phyloP scores from a whole-genome alignment of 495 filamentous ascomycete genomes.

The Podospora pseudoanserina region DNA sequence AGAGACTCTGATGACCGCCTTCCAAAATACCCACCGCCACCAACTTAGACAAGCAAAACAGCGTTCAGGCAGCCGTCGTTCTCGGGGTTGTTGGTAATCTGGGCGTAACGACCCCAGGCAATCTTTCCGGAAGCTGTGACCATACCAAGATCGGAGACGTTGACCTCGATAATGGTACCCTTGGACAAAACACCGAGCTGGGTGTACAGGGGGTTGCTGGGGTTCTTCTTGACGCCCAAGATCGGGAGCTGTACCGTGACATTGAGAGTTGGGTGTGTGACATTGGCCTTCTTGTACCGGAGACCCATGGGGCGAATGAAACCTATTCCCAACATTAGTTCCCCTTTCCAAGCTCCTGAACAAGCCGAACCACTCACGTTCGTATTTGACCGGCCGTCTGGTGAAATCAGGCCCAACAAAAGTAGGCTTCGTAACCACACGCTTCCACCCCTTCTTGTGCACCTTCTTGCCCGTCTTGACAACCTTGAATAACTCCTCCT shows the following conservation, averaged over 20 bases:
- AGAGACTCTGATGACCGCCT: constrained; percentile 4
- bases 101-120: constrained; percentile 79
- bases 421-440: constrained; percentile 74
- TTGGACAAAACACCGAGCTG: constrained; percentile 91
- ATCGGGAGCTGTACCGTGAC: constrained; percentile 81
- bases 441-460: constrained; percentile 74
- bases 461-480: constrained; percentile 81
- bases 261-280: constrained; percentile 59
- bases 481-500: constrained; percentile 99
- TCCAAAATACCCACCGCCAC: constrained; percentile 5
- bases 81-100: constrained; percentile 66
- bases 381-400: constrained; percentile 85
- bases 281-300: constrained; percentile 91
- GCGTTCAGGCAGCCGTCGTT: constrained; percentile 47
- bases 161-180: constrained; percentile 94
- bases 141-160: constrained; percentile 88
- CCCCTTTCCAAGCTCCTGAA: constrained; percentile 84
- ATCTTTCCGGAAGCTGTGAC: constrained; percentile 92
- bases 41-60: constrained; percentile 38
- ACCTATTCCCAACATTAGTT: constrained; percentile 21
- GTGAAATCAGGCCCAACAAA: constrained; percentile 88
- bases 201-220: constrained; percentile 90
- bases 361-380: constrained; percentile 38
- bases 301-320: constrained; percentile 67
- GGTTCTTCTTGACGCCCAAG: constrained; percentile 96